Evolutionary conservation across 495 filamentous ascomycete genomes (phyloP), one percentile per base, ranked within the genome.

Genomic region (Trichoderma erinaceum): DNA sequence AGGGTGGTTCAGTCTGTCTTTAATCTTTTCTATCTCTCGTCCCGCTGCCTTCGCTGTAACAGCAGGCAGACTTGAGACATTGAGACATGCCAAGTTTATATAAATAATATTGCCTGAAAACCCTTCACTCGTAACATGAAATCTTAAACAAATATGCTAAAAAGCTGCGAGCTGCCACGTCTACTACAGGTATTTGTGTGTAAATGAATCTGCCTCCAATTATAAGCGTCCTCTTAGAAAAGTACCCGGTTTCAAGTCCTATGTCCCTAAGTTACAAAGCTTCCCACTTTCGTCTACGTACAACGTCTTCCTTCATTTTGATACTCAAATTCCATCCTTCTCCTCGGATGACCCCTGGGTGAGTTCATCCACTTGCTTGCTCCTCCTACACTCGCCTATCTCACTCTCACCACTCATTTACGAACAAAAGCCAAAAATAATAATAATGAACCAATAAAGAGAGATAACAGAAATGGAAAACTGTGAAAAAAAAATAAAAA

Each of bases 171-270:
- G 50, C 18, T 56, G 21, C 50, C 21, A 21, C 50, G n/a, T 56
- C 18, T 25, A 25, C 21, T 25, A 23, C 44, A 48, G 3, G 2
- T 58, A 16, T 21, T 12, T 58, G 11, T 21, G 21, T 7, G 56
- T 61, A 11, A 61, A 32, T 61, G 16, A 61, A 32, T 61, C 27
- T 18, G 16, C 27, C 56, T 61, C 56, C 56, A 32, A 61, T 61
- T 61, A 61, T 61, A 18, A 61, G 25, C 56, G 12, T 29, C 56
- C 25, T 13, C 56, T 27, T 61, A 12, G 15, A 52, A 32, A 32
- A 11, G 12, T 61, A 2, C 16, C 56, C 1, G 56, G 23, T 21
- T 18, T 12, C 29, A 61, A 23, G 25, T 5, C 56, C 16, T 25
- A 13, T 13, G 7, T 12, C 16, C 56, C 56, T 10, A 18, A 61